Base-by-base conservation (phyloP, 495 filamentous ascomycete species). In the Neurospora sp. region DNA sequence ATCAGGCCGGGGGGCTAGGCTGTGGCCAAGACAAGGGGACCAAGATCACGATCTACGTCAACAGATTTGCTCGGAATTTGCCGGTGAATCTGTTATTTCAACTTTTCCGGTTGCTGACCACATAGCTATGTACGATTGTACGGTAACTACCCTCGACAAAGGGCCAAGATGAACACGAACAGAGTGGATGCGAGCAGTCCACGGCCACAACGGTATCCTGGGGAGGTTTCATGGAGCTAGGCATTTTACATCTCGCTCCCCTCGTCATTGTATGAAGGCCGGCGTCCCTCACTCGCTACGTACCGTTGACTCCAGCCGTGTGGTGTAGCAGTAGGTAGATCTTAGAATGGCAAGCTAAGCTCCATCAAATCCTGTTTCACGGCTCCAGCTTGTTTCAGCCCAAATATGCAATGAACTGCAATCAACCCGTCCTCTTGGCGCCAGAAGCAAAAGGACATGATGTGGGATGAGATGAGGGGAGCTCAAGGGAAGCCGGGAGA, bases 341-440 rank as follows among this genome's bases (percentile, higher is more conserved):
- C 22, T 31, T 61, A 16, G 22, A 61, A 61, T 61, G 22, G 53
- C 53, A 61, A 65, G 12, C 53, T 65, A 37, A 37, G 53, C 53
- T 65, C 53, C 53, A 65, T 42, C 39, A 68, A 72, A 72, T 72
- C 61, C 71, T 72, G 53, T 72, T 72, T 53, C 37, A 41, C 38
- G 20, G 59, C 71, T 40, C 68, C 71, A 69, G 61, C 61, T 65
- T 69, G 71, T 42, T 44, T 72, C 71, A 72, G 71, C 61, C 68
- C 53, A 65, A 65, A 35, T 42, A 27, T 69, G 59, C 53, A 69
- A 27, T 72, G 71, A 11, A 65, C 59, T 27, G 59, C 53, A 65
- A 65, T 18, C 14, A 65, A 65, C 31, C 53, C 53, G 14, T 65
- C 27, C 7, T 16, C 53, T 65, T 65, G 27, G 53, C 53, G 14